A percentile compares a stretch with the other conserved stretches of the same genome.
Evolutionary conservation across 129 eudicot species (phyloP).

Genomic region (Apium graveolens): DNA sequence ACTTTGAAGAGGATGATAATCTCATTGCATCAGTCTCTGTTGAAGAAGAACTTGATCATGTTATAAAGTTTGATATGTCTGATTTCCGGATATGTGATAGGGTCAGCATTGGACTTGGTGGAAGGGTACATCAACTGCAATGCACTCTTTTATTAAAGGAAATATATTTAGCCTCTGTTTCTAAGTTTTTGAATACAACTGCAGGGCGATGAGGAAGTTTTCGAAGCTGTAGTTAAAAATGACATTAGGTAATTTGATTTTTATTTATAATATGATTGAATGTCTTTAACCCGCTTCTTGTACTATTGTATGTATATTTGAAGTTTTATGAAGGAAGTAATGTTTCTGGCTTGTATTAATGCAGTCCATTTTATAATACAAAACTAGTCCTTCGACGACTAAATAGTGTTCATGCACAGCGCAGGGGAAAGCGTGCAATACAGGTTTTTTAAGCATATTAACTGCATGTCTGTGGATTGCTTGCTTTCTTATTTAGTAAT

Average conservation of each 20-base stretch:
- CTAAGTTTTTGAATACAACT: conserved; percentile 14
- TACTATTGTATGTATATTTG: conserved; percentile 2
- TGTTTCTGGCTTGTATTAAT: conserved; percentile 11
- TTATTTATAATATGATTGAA: conserved; percentile 8
- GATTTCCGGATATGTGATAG: conserved; percentile 74
- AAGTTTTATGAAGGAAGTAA: conserved; percentile 12
- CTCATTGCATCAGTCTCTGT: conserved; percentile 19
- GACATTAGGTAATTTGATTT: conserved; percentile 40
- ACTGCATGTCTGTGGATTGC: not conserved
- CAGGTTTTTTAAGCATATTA: conserved; percentile 44
- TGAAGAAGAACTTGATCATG: conserved; percentile 75
- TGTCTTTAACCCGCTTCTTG: conserved; percentile 39
- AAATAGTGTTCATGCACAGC: conserved; percentile 77
- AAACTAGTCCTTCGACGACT: conserved; percentile 83
- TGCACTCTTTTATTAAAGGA: not conserved
- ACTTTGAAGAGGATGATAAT: conserved; percentile 34
- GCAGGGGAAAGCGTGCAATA: conserved; percentile 95
- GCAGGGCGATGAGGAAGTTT: conserved; percentile 86
- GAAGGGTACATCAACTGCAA: conserved; percentile 48
- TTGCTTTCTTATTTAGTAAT: not conserved
- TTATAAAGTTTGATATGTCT: conserved; percentile 58
- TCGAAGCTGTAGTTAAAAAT: conserved; percentile 71
- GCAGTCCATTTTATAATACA: conserved; percentile 81
- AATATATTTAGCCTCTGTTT: conserved; percentile 1
- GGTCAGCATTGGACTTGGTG: conserved; percentile 89